phyloP scores from a whole-genome alignment of 1,139 yeast genomes.

The Blastobotrys aristatus region DNA sequence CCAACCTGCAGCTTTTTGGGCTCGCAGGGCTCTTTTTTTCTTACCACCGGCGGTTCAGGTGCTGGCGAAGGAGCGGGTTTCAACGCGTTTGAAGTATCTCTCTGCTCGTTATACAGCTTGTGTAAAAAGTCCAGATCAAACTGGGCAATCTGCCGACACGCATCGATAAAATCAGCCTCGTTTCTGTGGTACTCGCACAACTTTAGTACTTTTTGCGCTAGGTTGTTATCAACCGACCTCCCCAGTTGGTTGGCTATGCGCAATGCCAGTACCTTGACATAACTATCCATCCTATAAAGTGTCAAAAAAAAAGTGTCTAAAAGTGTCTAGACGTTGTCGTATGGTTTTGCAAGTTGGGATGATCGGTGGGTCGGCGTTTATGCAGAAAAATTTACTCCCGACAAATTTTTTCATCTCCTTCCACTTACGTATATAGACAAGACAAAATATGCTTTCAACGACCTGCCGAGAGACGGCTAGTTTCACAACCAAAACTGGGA shows the following conservation, averaged over 20 bases:
- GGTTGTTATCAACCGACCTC: constrained; percentile 21
- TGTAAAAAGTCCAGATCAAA: constrained; percentile 27
- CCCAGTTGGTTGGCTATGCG: constrained; percentile 28
- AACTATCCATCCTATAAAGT: constrained; percentile 12
- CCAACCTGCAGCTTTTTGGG: neutral
- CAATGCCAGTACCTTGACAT: constrained; percentile 19
- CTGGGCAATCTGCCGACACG: constrained; percentile 31
- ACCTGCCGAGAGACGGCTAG: neutral
- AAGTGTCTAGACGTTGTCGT: too few species aligned
- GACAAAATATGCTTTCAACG: too few species aligned
- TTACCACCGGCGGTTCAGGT: neutral
- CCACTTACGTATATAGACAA: too few species aligned
- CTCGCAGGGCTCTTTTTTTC: neutral
- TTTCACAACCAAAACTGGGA: constrained; percentile 1
- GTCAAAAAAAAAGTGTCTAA: too few species aligned
- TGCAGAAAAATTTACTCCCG: neutral
- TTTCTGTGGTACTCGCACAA: constrained; percentile 23
- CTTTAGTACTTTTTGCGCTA: constrained; percentile 26
- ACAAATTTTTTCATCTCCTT: neutral
- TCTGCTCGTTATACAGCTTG: constrained; percentile 19
- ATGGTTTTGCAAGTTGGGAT: too few species aligned
- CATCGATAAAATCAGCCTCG: constrained; percentile 24
- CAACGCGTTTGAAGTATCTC: neutral
- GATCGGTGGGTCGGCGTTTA: too few species aligned
- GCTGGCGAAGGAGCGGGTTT: neutral